Evolutionary conservation across 2,329 filamentous ascomycete genomes (phyloP).

Genomic region (Calonectria fujianensis): DNA sequence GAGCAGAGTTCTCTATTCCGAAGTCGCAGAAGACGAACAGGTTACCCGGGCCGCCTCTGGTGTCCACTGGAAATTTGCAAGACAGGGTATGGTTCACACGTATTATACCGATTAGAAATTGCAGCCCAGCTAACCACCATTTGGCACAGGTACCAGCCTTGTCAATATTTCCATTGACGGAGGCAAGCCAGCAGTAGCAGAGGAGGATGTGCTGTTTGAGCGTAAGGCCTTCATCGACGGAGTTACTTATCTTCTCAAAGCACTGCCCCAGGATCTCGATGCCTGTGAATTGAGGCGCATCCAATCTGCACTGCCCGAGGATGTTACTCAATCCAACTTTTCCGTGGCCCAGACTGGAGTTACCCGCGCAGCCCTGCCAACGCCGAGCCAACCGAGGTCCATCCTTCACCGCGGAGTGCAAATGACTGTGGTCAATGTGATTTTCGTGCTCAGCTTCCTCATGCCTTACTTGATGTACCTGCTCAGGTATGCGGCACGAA

Average conservation of each 20-base stretch:
- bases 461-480: conserved; percentile 76
- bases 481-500: conserved; percentile 72
- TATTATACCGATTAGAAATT: not conserved
- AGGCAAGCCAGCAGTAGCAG: conserved; percentile 50
- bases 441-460: conserved; percentile 76
- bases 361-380: conserved; percentile 7
- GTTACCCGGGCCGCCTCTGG: conserved; percentile 55
- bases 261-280: conserved; percentile 75
- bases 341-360: conserved; percentile 24
- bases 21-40: conserved; percentile 47
- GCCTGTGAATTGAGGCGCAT: conserved; percentile 69
- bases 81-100: conserved; percentile 53
- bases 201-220: conserved; percentile 60
- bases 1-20: conserved; percentile 54
- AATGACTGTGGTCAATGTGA: conserved; percentile 72
- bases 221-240: conserved; percentile 79
- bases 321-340: conserved; percentile 35
- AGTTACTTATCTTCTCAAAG: conserved; percentile 78
- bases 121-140: not conserved
- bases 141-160: conserved; percentile 52
- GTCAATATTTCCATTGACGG: conserved; percentile 55
- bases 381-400: conserved; percentile 60
- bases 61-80: conserved; percentile 59
- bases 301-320: conserved; percentile 53
- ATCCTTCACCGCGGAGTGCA: conserved; percentile 77